Base-by-base conservation (phyloP, 441 rosid genomes). In the Populus tomentosa region DNA sequence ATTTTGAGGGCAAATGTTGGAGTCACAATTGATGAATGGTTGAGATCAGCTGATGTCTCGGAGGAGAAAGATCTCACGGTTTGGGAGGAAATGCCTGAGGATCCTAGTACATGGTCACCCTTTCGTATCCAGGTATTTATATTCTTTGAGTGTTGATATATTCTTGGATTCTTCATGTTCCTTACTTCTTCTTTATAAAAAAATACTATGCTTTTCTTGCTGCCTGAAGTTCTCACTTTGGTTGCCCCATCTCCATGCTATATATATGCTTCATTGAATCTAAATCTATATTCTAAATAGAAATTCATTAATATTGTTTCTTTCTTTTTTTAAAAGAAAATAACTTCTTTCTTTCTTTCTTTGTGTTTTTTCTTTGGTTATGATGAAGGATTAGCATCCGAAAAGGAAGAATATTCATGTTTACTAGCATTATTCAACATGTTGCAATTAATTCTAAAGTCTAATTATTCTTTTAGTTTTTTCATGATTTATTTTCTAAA, bases 1-100 rank as follows among this genome's bases (percentile, higher is more conserved):
- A 23, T 70, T 33, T 21, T 87, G 20, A 82, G 38, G 69, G 87
- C 86, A 11, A 87, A 79, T 18, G 91, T 88, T 61, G 81, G 75
- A 2, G 77, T 76, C 20, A 26, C 82, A 3, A 13, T 89, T 28
- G 88, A 86, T 75, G 88, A 90, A 36, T 90, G 94, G 94, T 65
- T 88, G 73, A 79, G 80, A 87, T 85, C 84, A 16, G 90, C 85
- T 20, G 82, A 82, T 63, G 91, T 84, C 21, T 32, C 23, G 3
- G 81, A 88, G 53, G 90, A 88, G 76, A 71, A n/a, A 77, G 82
- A 84, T 81, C 85, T 89, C 6, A 74, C 83, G 76, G 83, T 21
- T 7, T 72, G 90, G 91, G 85, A 82, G 74, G 89, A 81, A 23
- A 83, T 89, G 86, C 91, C 92, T 1, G 86, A 85, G 63, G 85